A percentile compares a stretch with the other conserved stretches of the same genome.
Conservation (phyloP, 2,329 filamentous ascomycete species). For the Cladosporium sp. region DNA sequence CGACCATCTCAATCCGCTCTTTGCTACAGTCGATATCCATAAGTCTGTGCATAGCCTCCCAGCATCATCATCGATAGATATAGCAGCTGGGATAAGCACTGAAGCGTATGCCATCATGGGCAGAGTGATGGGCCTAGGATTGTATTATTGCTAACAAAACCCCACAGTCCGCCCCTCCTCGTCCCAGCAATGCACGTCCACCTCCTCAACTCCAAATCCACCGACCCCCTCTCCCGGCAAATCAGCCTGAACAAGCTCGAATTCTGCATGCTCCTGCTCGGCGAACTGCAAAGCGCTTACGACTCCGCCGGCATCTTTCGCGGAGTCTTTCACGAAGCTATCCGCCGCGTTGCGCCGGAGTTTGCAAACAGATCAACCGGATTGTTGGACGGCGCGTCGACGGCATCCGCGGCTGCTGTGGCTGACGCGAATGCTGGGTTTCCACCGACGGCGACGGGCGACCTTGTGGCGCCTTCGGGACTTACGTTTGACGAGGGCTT, state of each 20-base stretch:
- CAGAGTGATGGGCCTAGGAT: too few species aligned
- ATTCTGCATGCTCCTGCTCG: slow-evolving; percentile 13
- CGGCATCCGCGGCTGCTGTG: too few species aligned
- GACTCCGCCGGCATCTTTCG: slow-evolving; percentile 3
- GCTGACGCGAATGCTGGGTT: not conserved
- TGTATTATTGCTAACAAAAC: not conserved
- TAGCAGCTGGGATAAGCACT: too few species aligned
- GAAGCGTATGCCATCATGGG: too few species aligned
- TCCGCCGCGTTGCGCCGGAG: not conserved
- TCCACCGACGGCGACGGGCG: too few species aligned
- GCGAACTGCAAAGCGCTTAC: not conserved
- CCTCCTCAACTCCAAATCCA: slow-evolving; percentile 12
- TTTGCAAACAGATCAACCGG: not conserved
- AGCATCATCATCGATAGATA: too few species aligned
- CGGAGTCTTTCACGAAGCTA: not conserved
- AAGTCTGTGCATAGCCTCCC: too few species aligned
- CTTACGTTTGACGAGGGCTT: not conserved
- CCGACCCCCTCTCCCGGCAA: slow-evolving; percentile 12
- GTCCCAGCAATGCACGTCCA: slow-evolving; percentile 17
- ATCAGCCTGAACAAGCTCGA: slow-evolving; percentile 15
- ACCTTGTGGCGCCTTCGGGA: not conserved
- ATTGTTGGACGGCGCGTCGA: not conserved
- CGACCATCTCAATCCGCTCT: not conserved
- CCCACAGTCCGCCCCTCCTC: slow-evolving; percentile 13
- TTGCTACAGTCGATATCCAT: too few species aligned